Evolutionary conservation across 2,329 filamentous ascomycete species (phyloP), one percentile per base, ranked within the genome.

Genomic region (Talaromyces sp.): DNA sequence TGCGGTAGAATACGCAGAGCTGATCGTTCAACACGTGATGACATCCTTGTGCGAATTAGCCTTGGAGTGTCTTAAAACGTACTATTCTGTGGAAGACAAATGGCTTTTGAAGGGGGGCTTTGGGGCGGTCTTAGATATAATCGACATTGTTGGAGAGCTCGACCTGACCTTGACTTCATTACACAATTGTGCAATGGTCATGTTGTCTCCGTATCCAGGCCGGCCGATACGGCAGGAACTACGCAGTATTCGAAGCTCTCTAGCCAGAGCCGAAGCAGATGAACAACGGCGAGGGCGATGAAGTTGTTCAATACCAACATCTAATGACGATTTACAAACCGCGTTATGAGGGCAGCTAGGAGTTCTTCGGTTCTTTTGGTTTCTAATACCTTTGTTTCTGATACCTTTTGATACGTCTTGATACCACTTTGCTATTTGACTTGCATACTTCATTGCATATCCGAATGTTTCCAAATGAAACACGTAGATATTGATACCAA

Each of bases 1-100:
- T 33, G 68, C 61, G 1, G 11, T n/a, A 17, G 58, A 62, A 43
- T 61, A 72, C 11, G 63, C 72, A 31, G 49, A 67, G 22, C 62
- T 62, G 52, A 73, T 73, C 33, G 69, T 71, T 45, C 58, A 58
- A 3, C 58, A 67, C 31, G 67, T 71, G 9, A 47, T 74, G 4
- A 65, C 71, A 7, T 37, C 58, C 2, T 65, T 73, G 56, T 66
- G 69, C 13, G 35, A 66, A 15, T 37, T 73, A 25, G 63, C 68
- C 17, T 41, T 68, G 22, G 49, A 65, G 39, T 70, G 70, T 27
- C 68, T 74, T 43, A 66, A 69, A 31, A 68, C 67, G 2, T 70
- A 72, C 63, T 67, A 70, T 47, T 60, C 56, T 3, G 60, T 62
- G 4, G 45, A 61, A 13, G 43, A 66, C 4, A 8, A 47, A 11